Percentiles rank a stretch among this genome's conserved stretches.
phyloP scores from a whole-genome alignment of 192 early-diverging fungal genomes.

The Gonapodya sp. region DNA sequence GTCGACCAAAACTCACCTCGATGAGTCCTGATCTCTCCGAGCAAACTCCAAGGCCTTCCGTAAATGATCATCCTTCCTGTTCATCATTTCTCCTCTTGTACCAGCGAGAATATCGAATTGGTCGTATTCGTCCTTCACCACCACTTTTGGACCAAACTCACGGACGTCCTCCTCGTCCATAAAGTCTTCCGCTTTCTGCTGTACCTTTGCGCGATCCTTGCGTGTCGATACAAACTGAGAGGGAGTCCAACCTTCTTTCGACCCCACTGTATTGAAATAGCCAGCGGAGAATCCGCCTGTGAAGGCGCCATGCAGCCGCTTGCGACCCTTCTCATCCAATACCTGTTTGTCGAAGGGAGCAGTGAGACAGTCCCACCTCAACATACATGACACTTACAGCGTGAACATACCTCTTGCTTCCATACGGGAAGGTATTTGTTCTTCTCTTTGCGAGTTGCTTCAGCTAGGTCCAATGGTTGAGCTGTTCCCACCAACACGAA shows the following conservation, averaged over 20 bases:
- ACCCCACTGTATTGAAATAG: slow-evolving; percentile 91
- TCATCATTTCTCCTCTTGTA: slow-evolving; percentile 45
- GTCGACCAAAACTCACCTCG: background rate
- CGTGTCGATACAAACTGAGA: slow-evolving; percentile 70
- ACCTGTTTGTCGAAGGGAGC: slow-evolving; percentile 7
- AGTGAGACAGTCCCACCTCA: slow-evolving; percentile 2
- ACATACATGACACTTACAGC: no score
- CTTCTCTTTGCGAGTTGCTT: slow-evolving; percentile 32
- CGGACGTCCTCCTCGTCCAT: slow-evolving; percentile 93
- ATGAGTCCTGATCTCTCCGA: slow-evolving; percentile 22
- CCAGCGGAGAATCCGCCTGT: slow-evolving; percentile 91
- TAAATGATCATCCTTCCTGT: no score
- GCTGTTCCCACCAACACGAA: slow-evolving; percentile 24
- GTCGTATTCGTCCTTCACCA: slow-evolving; percentile 12
- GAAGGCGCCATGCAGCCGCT: slow-evolving; percentile 84
- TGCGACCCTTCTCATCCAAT: slow-evolving; percentile 44
- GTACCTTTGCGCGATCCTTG: slow-evolving; percentile 32
- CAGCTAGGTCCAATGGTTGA: slow-evolving; percentile 25
- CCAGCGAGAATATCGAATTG: slow-evolving; percentile 57
- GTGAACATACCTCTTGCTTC: slow-evolving; percentile 34
- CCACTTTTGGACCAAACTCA: slow-evolving; percentile 32
- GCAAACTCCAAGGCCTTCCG: slow-evolving; percentile 23
- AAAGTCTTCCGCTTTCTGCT: slow-evolving; percentile 67
- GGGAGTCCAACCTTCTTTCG: slow-evolving; percentile 77
- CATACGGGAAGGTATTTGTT: slow-evolving; percentile 37